Conservation (phyloP, 441 rosid genomes). For the Biscutella laevigata region DNA sequence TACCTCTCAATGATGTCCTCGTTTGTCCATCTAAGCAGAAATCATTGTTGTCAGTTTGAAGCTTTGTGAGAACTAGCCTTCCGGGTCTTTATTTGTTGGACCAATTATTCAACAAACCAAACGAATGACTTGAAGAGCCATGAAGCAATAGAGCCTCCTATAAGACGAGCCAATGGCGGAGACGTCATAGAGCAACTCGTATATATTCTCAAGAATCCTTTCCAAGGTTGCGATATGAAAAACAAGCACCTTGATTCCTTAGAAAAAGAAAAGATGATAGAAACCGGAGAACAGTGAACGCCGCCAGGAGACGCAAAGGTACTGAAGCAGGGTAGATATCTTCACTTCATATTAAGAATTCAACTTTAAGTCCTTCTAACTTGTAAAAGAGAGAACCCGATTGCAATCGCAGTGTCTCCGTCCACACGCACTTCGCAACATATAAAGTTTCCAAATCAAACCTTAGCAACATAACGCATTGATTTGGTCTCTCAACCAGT, state of each 20-base stretch:
- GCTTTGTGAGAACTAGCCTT: too few relatives aligned
- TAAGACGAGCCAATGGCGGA: too few relatives aligned
- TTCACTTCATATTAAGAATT: constrained; percentile 65
- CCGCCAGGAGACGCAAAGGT: constrained; percentile 41
- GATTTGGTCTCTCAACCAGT: background rate
- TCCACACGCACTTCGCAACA: constrained; percentile 45
- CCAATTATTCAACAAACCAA: too few relatives aligned
- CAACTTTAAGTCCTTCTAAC: constrained; percentile 45
- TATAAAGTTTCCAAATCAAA: constrained; percentile 29
- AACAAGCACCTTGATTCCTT: background rate
- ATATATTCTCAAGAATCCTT: too few relatives aligned
- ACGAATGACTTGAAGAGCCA: too few relatives aligned
- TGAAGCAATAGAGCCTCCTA: too few relatives aligned
- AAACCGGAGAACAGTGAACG: constrained; percentile 40
- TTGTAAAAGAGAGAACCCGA: constrained; percentile 43
- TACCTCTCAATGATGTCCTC: too few relatives aligned
- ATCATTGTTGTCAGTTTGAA: too few relatives aligned
- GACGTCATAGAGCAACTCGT: too few relatives aligned
- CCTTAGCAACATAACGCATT: constrained; percentile 13
- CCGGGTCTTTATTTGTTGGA: too few relatives aligned
- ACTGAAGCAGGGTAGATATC: constrained; percentile 79
- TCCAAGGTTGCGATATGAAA: background rate
- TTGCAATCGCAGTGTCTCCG: constrained; percentile 41
- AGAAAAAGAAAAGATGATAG: constrained; percentile 39
- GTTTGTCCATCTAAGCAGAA: too few relatives aligned